Percentiles rank a stretch among this genome's conserved stretches.
These are phyloP conservation scores for Oldenlandia corymbosa DNA, from an alignment of 257 asterid species.

Conservation along the genomic window DNA sequence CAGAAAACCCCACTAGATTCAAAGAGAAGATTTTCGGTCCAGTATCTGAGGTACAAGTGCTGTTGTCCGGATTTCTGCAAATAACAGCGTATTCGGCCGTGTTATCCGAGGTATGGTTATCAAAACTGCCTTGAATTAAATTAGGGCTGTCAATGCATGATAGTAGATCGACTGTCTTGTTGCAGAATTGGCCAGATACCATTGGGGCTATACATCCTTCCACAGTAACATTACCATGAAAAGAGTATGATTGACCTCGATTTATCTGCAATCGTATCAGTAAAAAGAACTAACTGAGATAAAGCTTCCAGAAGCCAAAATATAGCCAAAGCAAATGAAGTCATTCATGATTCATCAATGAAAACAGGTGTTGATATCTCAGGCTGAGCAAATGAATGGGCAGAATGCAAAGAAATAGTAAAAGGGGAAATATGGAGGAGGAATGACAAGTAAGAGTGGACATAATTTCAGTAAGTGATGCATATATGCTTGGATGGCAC, in stretches of 20 bases:
- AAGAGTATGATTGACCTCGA: slow-evolving; percentile 65
- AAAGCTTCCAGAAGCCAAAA: not conserved
- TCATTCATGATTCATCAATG: not conserved
- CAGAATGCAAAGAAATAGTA: not conserved
- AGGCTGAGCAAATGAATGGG: not conserved
- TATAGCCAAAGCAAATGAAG: not conserved
- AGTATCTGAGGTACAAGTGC: slow-evolving; percentile 47
- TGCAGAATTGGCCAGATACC: slow-evolving; percentile 76
- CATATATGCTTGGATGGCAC: not conserved
- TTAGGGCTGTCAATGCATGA: slow-evolving; percentile 46
- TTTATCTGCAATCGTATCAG: slow-evolving; percentile 56
- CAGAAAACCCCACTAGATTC: slow-evolving; percentile 57
- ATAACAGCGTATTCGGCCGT: slow-evolving; percentile 32
- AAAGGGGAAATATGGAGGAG: too few species aligned
- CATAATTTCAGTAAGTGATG: not conserved
- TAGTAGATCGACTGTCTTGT: slow-evolving; percentile 66
- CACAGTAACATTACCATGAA: slow-evolving; percentile 69
- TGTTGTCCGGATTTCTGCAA: slow-evolving; percentile 50
- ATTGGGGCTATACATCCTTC: slow-evolving; percentile 71
- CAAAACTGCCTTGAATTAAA: slow-evolving; percentile 23
- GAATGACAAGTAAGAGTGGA: not conserved
- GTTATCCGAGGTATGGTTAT: slow-evolving; percentile 19
- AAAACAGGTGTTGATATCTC: not conserved
- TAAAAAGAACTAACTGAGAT: not conserved
- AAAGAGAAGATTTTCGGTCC: slow-evolving; percentile 40